These are phyloP conservation scores for Emydomyces testavorans DNA, from an alignment of 2,329 filamentous ascomycete species.

Conservation along the genomic window DNA sequence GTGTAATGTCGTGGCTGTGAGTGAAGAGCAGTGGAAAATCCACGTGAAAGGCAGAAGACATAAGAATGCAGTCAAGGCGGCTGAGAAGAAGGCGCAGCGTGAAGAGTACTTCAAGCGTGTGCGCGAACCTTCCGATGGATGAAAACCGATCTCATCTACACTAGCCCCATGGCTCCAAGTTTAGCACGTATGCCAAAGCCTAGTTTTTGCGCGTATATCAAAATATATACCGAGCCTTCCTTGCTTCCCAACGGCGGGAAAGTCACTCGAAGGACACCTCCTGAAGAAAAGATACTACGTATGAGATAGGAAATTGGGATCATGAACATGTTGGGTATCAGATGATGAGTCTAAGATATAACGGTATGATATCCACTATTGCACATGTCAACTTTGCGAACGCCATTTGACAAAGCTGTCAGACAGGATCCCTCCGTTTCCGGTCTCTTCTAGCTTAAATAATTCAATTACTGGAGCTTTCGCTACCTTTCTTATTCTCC, in stretches of 20 bases:
- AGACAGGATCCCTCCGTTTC: conserved; percentile 64
- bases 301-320: no score
- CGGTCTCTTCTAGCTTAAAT: conserved; percentile 59
- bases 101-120: conserved; percentile 25
- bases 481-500: conserved; percentile 60
- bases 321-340: no score
- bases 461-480: conserved; percentile 59
- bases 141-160: neutral
- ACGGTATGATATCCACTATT: neutral
- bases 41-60: conserved; percentile 49
- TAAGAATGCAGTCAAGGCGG: conserved; percentile 40
- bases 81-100: conserved; percentile 23
- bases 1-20: conserved; percentile 49
- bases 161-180: no score
- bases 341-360: neutral
- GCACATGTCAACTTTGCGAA: conserved; percentile 19
- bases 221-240: no score
- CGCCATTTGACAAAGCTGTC: conserved; percentile 67
- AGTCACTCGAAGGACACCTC: no score
- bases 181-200: no score
- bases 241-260: no score
- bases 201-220: no score
- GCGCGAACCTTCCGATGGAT: conserved; percentile 13
- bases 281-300: no score
- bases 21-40: conserved; percentile 35